A percentile compares a stretch with the other conserved stretches of the same genome.
phyloP scores from a whole-genome alignment of 371 early-diverging fungal genomes.

The Rhizomucor miehei region DNA sequence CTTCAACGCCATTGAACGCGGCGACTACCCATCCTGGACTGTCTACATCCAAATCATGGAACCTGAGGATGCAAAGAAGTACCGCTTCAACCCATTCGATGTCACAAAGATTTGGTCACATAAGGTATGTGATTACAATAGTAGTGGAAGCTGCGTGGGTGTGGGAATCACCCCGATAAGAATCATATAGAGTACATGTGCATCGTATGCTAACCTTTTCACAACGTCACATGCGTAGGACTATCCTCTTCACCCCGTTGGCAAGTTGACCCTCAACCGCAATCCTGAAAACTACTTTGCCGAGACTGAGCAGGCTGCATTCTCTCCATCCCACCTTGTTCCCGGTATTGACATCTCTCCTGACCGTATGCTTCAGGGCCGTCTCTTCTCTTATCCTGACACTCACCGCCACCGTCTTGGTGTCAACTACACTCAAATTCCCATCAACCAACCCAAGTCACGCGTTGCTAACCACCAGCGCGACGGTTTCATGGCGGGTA shows the following conservation, averaged over 20 bases:
- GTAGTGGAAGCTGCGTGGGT: too few relatives aligned
- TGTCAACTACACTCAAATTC: slow-evolving; percentile 70
- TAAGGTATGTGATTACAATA: slow-evolving; percentile 42
- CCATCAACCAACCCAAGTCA: slow-evolving; percentile 60
- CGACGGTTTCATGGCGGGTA: slow-evolving; percentile 62
- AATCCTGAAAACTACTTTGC: slow-evolving; percentile 83
- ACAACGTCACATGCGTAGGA: slow-evolving; percentile 18
- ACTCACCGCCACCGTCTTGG: slow-evolving; percentile 80
- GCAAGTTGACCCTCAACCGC: slow-evolving; percentile 70
- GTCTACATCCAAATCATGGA: slow-evolving; percentile 76
- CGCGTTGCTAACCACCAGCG: slow-evolving; percentile 67
- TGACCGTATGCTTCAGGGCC: slow-evolving; percentile 79
- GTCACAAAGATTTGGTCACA: slow-evolving; percentile 85
- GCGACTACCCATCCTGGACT: slow-evolving; percentile 75
- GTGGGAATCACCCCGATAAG: slow-evolving; percentile 27
- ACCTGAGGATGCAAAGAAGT: slow-evolving; percentile 67
- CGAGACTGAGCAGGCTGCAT: slow-evolving; percentile 80
- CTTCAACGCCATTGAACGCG: slow-evolving; percentile 68
- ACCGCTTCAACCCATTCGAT: slow-evolving; percentile 79
- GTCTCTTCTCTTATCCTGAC: slow-evolving; percentile 76
- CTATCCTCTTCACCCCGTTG: slow-evolving; percentile 50
- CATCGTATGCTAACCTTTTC: not conserved
- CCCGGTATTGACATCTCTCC: slow-evolving; percentile 72
- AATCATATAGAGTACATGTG: slow-evolving; percentile 48
- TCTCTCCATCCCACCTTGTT: slow-evolving; percentile 69